Evolutionary conservation across 2,329 filamentous ascomycete genomes (phyloP).

Genomic region (Drechslera avenae): DNA sequence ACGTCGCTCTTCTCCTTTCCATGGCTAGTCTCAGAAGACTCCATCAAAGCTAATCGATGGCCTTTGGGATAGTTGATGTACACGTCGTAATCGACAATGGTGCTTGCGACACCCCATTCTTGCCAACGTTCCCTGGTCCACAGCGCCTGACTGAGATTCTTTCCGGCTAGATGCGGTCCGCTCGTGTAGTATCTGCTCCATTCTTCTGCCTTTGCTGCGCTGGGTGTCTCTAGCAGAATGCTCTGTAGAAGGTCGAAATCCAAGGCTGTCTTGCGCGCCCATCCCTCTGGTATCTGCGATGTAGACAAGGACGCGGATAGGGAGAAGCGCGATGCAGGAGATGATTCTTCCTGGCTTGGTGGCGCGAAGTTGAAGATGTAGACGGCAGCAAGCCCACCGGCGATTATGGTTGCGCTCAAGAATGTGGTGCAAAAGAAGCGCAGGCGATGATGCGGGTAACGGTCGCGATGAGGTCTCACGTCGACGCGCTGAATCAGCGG

Average conservation of each 20-base stretch:
- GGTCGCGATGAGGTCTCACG: slow-evolving; percentile 58
- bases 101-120: slow-evolving; percentile 54
- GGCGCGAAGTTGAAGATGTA: slow-evolving; percentile 48
- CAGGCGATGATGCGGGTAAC: slow-evolving; percentile 60
- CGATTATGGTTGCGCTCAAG: slow-evolving; percentile 45
- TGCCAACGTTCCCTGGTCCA: slow-evolving; percentile 58
- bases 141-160: slow-evolving; percentile 58
- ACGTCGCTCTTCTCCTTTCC: slow-evolving; percentile 49
- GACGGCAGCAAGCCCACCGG: slow-evolving; percentile 46
- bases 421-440: slow-evolving; percentile 71
- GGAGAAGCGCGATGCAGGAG: slow-evolving; percentile 5
- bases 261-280: slow-evolving; percentile 54
- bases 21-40: slow-evolving; percentile 56
- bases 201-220: slow-evolving; percentile 56
- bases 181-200: slow-evolving; percentile 59
- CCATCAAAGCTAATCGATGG: slow-evolving; percentile 54
- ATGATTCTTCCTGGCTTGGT: slow-evolving; percentile 37
- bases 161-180: slow-evolving; percentile 58
- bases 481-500: slow-evolving; percentile 69
- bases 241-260: slow-evolving; percentile 61
- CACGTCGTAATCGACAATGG: slow-evolving; percentile 57
- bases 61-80: slow-evolving; percentile 59
- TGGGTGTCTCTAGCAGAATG: slow-evolving; percentile 60
- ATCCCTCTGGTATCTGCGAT: slow-evolving; percentile 41
- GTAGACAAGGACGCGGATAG: slow-evolving; percentile 26